Conservation (phyloP, 23 red algal species). For the Gracilaria gracilis region DNA sequence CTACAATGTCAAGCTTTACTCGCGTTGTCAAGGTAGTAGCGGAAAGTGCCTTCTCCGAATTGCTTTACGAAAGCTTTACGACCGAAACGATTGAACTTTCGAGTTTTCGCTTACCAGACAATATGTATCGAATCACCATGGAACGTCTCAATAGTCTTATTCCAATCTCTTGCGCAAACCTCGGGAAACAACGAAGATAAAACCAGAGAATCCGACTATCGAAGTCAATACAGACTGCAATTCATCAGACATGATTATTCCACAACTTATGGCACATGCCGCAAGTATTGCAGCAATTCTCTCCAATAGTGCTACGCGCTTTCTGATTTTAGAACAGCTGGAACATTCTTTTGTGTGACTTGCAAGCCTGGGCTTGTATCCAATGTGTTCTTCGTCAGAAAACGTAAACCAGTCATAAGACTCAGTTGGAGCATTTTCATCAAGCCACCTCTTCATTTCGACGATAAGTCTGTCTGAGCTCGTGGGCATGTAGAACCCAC, state of each 20-base stretch:
- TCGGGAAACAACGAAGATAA: conserved; percentile 4
- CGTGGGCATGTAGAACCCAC: conserved; percentile 47
- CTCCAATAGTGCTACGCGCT: not conserved
- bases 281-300: not conserved
- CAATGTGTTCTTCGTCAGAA: not conserved
- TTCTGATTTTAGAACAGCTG: not conserved
- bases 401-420: conserved; percentile 12
- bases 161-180: conserved; percentile 20
- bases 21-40: not conserved
- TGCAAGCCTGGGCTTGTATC: not conserved
- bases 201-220: not conserved
- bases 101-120: not conserved
- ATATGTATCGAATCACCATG: not conserved
- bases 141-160: not conserved
- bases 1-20: conserved; percentile 6
- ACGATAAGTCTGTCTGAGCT: conserved; percentile 48
- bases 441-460: conserved; percentile 55
- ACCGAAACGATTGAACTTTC: not conserved
- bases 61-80: not conserved
- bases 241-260: not conserved
- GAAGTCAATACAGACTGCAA: not conserved
- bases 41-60: conserved; percentile 6
- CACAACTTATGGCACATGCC: not conserved
- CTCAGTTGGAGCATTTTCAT: conserved; percentile 25
- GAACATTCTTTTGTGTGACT: conserved; percentile 9